Conservation (phyloP, 176 grass and related monocot genomes). For the Lolium rigidum region DNA sequence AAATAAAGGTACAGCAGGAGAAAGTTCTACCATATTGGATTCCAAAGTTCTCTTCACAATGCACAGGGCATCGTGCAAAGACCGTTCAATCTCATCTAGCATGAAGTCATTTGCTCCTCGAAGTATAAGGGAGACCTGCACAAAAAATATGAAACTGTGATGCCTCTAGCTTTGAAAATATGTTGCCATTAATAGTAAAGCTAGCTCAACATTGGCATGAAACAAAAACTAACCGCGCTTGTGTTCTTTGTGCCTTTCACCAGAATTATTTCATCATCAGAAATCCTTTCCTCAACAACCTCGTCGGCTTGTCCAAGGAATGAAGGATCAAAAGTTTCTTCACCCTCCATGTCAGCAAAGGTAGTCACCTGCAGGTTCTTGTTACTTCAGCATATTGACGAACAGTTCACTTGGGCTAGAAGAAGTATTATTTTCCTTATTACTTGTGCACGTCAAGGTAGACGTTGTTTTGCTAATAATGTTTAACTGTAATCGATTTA, state of each 20-base stretch:
- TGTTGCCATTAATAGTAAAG: not conserved
- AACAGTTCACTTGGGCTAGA: conserved; percentile 45
- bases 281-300: conserved; percentile 85
- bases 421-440: conserved; percentile 42
- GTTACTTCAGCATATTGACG: not conserved
- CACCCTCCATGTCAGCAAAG: conserved; percentile 98
- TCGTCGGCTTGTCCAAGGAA: conserved; percentile 86
- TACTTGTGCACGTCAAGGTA: not conserved
- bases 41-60: conserved; percentile 92
- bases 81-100: conserved; percentile 90
- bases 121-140: conserved; percentile 85
- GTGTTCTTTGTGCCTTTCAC: conserved; percentile 90
- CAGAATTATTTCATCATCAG: conserved; percentile 87
- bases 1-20: not conserved
- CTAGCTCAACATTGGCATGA: conserved; percentile 3
- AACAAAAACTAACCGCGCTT: conserved; percentile 65
- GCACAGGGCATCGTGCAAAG: conserved; percentile 84
- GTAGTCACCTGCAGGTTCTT: conserved; percentile 60
- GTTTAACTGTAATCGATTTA: conserved; percentile 17
- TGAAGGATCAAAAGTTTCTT: conserved; percentile 86
- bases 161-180: not conserved
- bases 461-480: conserved; percentile 50
- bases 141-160: conserved; percentile 2
- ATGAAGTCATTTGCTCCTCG: conserved; percentile 94
- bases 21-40: conserved; percentile 66